These are phyloP conservation scores for Microcyclosporella mali DNA, from an alignment of 2,329 filamentous ascomycete species.

Conservation along the genomic window DNA sequence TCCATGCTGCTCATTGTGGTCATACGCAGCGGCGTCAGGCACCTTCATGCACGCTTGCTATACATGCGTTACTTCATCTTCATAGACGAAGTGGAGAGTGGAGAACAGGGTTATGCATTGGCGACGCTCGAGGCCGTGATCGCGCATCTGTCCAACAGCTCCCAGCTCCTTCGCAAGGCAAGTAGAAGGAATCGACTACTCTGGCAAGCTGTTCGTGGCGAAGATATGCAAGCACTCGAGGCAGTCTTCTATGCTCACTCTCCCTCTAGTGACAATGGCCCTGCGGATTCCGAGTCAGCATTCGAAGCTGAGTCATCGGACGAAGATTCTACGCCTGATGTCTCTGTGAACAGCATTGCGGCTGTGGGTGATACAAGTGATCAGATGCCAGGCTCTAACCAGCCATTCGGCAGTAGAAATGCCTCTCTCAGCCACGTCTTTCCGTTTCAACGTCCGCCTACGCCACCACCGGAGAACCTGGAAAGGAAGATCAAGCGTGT, in stretches of 20 bases:
- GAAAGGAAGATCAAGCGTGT: slow-evolving; percentile 64
- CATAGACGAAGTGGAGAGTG: slow-evolving; percentile 93
- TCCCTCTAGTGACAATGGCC: slow-evolving; percentile 10
- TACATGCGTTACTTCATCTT: slow-evolving; percentile 98
- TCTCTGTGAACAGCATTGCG: neutral
- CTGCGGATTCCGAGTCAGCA: slow-evolving; percentile 16
- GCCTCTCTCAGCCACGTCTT: slow-evolving; percentile 73
- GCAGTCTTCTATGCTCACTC: slow-evolving; percentile 66
- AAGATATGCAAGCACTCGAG: slow-evolving; percentile 67
- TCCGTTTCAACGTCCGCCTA: slow-evolving; percentile 67
- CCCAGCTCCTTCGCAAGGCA: slow-evolving; percentile 71
- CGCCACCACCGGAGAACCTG: slow-evolving; percentile 39
- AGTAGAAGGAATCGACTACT: slow-evolving; percentile 79
- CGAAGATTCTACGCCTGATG: slow-evolving; percentile 14
- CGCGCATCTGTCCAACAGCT: slow-evolving; percentile 78
- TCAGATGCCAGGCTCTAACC: neutral
- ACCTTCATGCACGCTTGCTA: slow-evolving; percentile 80
- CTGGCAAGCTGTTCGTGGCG: slow-evolving; percentile 80
- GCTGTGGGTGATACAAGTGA: no score
- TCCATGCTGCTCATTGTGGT: slow-evolving; percentile 87
- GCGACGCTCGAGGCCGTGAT: slow-evolving; percentile 95
- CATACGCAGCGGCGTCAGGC: slow-evolving; percentile 79
- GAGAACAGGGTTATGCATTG: slow-evolving; percentile 90
- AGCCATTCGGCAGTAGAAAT: slow-evolving; percentile 30
- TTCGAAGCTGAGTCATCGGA: slow-evolving; percentile 18